A percentile compares a stretch with the other conserved stretches of the same genome.
Conservation (phyloP, 2,329 filamentous ascomycete species). For the Neofusicoccum sp. region DNA sequence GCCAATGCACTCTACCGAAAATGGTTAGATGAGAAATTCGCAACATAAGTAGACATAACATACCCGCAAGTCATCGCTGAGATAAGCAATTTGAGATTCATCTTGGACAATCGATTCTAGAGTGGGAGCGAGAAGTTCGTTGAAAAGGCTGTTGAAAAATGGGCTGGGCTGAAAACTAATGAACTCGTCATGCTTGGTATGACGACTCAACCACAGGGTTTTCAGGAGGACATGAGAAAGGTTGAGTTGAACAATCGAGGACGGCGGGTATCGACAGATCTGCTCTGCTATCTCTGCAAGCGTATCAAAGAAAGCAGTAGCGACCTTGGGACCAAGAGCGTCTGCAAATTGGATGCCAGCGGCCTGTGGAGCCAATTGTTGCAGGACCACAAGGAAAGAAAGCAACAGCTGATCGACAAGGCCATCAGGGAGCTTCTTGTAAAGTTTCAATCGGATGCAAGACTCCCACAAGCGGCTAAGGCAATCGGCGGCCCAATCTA, state of each 20-base stretch:
- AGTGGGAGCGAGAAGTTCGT: background rate
- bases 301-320: background rate
- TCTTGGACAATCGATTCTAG: slow-evolving; percentile 26
- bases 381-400: background rate
- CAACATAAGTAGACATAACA: slow-evolving; percentile 17
- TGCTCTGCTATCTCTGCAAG: background rate
- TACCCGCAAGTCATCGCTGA: slow-evolving; percentile 36
- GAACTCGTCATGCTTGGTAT: background rate
- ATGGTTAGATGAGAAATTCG: background rate
- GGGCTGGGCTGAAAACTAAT: background rate
- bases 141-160: background rate
- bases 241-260: background rate
- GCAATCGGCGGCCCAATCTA: background rate
- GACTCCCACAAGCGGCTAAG: background rate
- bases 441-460: background rate
- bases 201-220: background rate
- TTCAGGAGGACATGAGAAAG: background rate
- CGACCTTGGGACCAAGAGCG: background rate
- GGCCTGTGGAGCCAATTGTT: background rate
- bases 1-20: background rate
- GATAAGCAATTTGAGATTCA: slow-evolving; percentile 19
- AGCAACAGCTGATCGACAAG: background rate
- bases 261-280: background rate
- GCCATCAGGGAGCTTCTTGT: background rate
- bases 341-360: background rate